These are phyloP conservation scores for Podila epicladia DNA, from an alignment of 192 early-diverging fungal genomes.

Conservation along the genomic window DNA sequence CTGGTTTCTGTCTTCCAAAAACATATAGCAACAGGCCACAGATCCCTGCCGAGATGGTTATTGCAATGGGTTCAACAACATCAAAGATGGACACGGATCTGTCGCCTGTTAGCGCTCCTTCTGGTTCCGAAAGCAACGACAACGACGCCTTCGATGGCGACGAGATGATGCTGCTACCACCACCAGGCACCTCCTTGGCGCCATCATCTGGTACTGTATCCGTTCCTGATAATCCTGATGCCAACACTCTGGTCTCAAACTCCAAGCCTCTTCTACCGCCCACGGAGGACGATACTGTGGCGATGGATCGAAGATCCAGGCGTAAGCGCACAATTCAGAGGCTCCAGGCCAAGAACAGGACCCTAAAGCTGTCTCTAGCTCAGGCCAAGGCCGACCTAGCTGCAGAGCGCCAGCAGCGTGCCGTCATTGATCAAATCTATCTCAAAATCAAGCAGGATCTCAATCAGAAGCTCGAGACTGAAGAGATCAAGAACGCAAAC, in stretches of 20 bases:
- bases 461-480: constrained; percentile 20
- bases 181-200: neutral
- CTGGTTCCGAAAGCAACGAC: constrained; percentile 19
- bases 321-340: constrained; percentile 17
- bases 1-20: too few species aligned
- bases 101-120: constrained; percentile 16
- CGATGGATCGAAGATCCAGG: constrained; percentile 15
- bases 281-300: neutral
- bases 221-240: neutral
- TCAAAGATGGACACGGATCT: constrained; percentile 2
- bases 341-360: constrained; percentile 24
- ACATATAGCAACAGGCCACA: neutral
- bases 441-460: constrained; percentile 25
- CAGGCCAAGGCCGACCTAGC: constrained; percentile 34
- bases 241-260: neutral
- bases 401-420: constrained; percentile 27
- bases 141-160: constrained; percentile 31
- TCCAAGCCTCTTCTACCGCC: neutral
- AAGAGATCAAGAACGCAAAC: constrained; percentile 18
- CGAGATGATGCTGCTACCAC: constrained; percentile 25
- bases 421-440: constrained; percentile 30
- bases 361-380: constrained; percentile 12
- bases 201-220: constrained; percentile 11
- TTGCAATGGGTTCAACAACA: neutral
- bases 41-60: neutral